Conservation (phyloP, 176 grass and related monocot genomes). For the Zoysia pacifica region DNA sequence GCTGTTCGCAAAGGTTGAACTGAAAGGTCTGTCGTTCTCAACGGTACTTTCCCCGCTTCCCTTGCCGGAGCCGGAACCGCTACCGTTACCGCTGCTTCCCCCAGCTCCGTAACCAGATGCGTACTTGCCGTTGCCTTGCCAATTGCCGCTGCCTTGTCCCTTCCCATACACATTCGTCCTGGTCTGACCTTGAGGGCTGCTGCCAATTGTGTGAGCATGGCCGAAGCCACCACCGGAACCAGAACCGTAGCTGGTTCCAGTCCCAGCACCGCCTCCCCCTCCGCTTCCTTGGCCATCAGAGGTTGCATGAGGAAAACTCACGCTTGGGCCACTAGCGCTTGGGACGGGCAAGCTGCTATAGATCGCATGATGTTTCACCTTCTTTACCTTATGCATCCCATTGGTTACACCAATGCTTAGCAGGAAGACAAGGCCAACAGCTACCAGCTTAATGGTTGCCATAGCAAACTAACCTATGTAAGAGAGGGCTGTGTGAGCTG, state of each 20-base stretch:
- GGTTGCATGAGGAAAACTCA: neutral
- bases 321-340: too few species aligned
- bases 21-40: neutral
- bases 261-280: neutral
- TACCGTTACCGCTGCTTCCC: neutral
- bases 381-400: constrained; percentile 24
- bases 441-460: constrained; percentile 13
- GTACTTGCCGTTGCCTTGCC: neutral
- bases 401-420: constrained; percentile 22
- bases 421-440: neutral
- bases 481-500: neutral
- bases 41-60: neutral
- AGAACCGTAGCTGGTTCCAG: neutral
- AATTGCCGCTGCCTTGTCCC: neutral
- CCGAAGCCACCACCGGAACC: neutral
- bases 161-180: neutral
- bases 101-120: constrained; percentile 11
- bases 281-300: constrained; percentile 13
- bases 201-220: neutral
- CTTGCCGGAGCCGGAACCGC: neutral
- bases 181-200: neutral
- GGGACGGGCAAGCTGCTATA: too few species aligned
- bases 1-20: neutral
- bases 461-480: neutral
- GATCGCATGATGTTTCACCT: neutral